These are phyloP conservation scores for Pholiota molesta DNA, from an alignment of 768 basidiomycete genomes.

Conservation along the genomic window DNA sequence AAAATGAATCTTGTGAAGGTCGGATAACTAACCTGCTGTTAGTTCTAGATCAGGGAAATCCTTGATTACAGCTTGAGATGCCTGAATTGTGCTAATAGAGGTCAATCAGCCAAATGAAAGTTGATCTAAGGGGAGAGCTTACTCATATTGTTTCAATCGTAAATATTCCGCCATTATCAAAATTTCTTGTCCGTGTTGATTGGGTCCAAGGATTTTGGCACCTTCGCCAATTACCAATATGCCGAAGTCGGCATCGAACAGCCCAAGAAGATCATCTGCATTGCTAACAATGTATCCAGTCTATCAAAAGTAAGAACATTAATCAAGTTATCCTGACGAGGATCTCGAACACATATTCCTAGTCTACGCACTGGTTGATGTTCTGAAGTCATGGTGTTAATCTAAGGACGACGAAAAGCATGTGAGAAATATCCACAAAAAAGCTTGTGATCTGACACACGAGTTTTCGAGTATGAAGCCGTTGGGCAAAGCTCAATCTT, in stretches of 20 bases:
- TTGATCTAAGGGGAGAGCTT: slow-evolving; percentile 26
- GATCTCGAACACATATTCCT: background rate
- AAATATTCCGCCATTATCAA: slow-evolving; percentile 81
- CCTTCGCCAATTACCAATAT: slow-evolving; percentile 73
- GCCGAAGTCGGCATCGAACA: slow-evolving; percentile 82
- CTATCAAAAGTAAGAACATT: slow-evolving; percentile 24
- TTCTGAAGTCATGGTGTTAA: slow-evolving; percentile 70
- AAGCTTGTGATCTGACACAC: slow-evolving; percentile 39
- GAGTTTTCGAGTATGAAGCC: slow-evolving; percentile 75
- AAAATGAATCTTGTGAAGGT: background rate
- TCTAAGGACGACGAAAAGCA: slow-evolving; percentile 39
- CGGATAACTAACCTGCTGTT: slow-evolving; percentile 40
- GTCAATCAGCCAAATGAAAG: background rate
- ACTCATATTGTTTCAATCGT: slow-evolving; percentile 72
- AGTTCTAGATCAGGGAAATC: slow-evolving; percentile 77
- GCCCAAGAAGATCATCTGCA: slow-evolving; percentile 72
- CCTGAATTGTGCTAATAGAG: slow-evolving; percentile 60
- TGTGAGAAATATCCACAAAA: slow-evolving; percentile 2
- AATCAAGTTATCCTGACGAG: background rate
- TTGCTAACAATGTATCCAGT: slow-evolving; percentile 81
- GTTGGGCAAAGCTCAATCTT: slow-evolving; percentile 73
- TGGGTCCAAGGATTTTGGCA: slow-evolving; percentile 69
- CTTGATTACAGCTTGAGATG: slow-evolving; percentile 63
- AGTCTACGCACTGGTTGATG: slow-evolving; percentile 52
- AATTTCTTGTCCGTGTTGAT: slow-evolving; percentile 76